Evolutionary conservation across 805 yeast genomes (phyloP).

Genomic region (Nakazawaea sp.): DNA sequence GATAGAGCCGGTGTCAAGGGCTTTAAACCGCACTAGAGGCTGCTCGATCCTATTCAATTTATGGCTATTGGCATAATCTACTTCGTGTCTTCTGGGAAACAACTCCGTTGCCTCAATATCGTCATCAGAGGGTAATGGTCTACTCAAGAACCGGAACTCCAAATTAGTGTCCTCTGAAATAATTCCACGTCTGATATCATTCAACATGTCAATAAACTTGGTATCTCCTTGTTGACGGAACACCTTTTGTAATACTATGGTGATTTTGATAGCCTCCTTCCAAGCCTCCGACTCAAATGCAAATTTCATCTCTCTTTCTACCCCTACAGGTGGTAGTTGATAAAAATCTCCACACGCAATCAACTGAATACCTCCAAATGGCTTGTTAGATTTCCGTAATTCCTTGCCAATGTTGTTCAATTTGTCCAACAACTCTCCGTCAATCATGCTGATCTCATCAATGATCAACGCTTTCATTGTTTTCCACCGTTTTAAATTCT

Average conservation of each 20-base stretch:
- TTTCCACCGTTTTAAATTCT: conserved; percentile 48
- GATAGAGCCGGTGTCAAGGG: conserved; percentile 49
- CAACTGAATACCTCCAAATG: conserved; percentile 79
- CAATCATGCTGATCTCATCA: conserved; percentile 80
- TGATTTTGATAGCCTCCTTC: conserved; percentile 48
- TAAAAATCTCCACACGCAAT: conserved; percentile 77
- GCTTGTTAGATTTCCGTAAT: conserved; percentile 36
- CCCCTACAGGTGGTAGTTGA: conserved; percentile 71
- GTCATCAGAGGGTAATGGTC: conserved; percentile 43
- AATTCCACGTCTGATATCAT: conserved; percentile 63
- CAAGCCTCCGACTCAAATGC: conserved; percentile 65
- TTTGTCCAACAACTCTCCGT: conserved; percentile 59
- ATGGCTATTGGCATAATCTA: conserved; percentile 53
- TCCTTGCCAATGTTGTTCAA: conserved; percentile 52
- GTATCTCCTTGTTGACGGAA: conserved; percentile 75
- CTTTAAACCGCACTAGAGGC: conserved; percentile 31
- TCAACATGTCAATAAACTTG: conserved; percentile 64
- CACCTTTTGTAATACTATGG: conserved; percentile 56
- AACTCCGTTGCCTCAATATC: conserved; percentile 70
- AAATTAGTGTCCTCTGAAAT: conserved; percentile 39
- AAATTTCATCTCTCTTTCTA: conserved; percentile 31
- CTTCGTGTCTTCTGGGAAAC: conserved; percentile 69
- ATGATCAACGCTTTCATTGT: conserved; percentile 52
- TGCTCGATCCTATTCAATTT: conserved; percentile 44
- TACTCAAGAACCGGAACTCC: conserved; percentile 44